phyloP scores from a whole-genome alignment of 306 rosid genomes.

The Castanopsis chinensis region DNA sequence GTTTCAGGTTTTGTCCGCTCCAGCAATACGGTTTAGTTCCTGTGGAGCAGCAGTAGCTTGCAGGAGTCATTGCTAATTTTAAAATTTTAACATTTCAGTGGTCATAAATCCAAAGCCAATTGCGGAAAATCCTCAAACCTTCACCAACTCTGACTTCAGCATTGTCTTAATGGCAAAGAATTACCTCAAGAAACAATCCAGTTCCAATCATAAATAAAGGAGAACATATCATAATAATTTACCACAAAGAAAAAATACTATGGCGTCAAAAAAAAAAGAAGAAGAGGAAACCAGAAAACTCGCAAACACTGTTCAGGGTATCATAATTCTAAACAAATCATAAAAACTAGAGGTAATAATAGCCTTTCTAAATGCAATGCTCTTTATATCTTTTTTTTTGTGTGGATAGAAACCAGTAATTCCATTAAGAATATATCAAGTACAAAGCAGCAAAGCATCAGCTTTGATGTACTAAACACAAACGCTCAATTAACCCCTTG shows the following conservation, averaged over 20 bases:
- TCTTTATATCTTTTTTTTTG: too few relatives aligned
- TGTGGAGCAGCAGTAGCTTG: constrained; percentile 24
- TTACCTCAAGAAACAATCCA: neutral
- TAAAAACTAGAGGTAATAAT: too few relatives aligned
- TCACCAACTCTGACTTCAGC: constrained; percentile 1
- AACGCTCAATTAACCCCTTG: too few relatives aligned
- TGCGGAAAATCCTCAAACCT: neutral
- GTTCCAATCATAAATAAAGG: neutral
- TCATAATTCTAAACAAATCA: too few relatives aligned
- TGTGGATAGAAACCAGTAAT: too few relatives aligned
- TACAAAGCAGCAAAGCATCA: too few relatives aligned
- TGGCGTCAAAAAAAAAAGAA: neutral
- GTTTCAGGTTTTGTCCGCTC: constrained; percentile 70
- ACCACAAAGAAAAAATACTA: neutral
- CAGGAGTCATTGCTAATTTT: constrained; percentile 5
- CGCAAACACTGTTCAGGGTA: too few relatives aligned
- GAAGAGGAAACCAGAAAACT: too few relatives aligned
- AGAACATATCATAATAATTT: neutral
- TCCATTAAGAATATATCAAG: too few relatives aligned
- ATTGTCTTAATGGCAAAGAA: neutral
- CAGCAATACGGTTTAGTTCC: constrained; percentile 63
- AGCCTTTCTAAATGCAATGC: too few relatives aligned
- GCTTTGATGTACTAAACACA: too few relatives aligned
- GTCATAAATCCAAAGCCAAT: neutral
- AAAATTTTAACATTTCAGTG: neutral